A percentile compares a stretch with the other conserved stretches of the same genome.
phyloP scores from a whole-genome alignment of 2,329 filamentous ascomycete genomes.

The Scedosporium boydii region DNA sequence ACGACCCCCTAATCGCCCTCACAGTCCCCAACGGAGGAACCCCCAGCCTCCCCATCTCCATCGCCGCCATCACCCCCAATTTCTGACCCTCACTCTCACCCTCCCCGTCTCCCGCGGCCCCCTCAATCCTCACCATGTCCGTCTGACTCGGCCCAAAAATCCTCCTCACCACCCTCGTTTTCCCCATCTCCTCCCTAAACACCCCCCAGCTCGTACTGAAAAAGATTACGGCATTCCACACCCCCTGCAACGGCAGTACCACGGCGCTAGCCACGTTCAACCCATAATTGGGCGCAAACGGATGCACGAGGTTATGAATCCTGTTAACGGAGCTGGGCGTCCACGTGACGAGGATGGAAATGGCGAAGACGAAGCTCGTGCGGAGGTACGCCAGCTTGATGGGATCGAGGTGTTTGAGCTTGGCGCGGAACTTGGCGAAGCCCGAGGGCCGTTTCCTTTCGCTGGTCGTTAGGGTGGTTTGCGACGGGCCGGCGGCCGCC shows the following conservation, averaged over 20 bases:
- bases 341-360: conserved; percentile 53
- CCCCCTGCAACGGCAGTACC: conserved; percentile 67
- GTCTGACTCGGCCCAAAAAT: background rate
- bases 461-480: background rate
- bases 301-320: conserved; percentile 55
- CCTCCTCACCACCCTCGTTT: background rate
- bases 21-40: background rate
- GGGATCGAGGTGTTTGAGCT: conserved; percentile 38
- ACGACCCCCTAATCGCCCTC: conserved; percentile 6
- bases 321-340: conserved; percentile 64
- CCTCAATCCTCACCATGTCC: background rate
- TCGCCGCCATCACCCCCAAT: background rate
- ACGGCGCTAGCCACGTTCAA: conserved; percentile 61
- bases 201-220: conserved; percentile 49
- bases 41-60: conserved; percentile 1
- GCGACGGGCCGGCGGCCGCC: background rate
- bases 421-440: conserved; percentile 15
- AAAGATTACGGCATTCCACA: conserved; percentile 76
- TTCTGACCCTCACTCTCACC: background rate
- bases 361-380: conserved; percentile 51
- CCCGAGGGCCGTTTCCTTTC: background rate
- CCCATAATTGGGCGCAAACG: conserved; percentile 44
- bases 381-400: conserved; percentile 52
- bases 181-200: conserved; percentile 15
- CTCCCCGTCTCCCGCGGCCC: background rate